A percentile compares a stretch with the other conserved stretches of the same genome.
Conservation (phyloP, 495 filamentous ascomycete genomes). For the Clavariopsis aquatica region DNA sequence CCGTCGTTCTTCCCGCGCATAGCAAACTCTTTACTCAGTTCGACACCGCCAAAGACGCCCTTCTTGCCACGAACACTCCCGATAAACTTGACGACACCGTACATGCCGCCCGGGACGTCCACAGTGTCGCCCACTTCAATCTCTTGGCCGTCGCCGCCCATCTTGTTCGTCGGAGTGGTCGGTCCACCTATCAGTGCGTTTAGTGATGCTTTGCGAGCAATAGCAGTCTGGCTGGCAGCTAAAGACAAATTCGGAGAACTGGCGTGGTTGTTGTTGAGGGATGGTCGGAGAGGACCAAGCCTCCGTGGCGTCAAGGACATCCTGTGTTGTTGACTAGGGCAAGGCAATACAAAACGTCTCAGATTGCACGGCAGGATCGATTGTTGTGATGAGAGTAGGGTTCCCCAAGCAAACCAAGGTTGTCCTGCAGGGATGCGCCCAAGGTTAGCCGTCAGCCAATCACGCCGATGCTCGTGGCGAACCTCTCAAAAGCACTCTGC, state of each 20-base stretch:
- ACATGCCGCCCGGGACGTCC: slow-evolving; percentile 93
- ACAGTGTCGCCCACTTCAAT: slow-evolving; percentile 84
- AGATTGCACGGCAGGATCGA: neutral
- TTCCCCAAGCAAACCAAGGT: neutral
- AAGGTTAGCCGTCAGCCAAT: neutral
- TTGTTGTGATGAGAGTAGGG: slow-evolving; percentile 9
- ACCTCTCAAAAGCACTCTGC: neutral
- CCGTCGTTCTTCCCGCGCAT: slow-evolving; percentile 90
- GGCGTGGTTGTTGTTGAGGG: slow-evolving; percentile 54
- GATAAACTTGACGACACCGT: slow-evolving; percentile 85
- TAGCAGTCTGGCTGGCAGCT: slow-evolving; percentile 46
- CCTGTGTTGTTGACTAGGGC: slow-evolving; percentile 36
- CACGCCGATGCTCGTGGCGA: neutral
- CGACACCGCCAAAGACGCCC: slow-evolving; percentile 91
- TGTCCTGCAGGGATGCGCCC: neutral
- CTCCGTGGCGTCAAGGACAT: slow-evolving; percentile 49
- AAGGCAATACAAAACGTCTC: slow-evolving; percentile 3
- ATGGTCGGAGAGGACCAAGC: slow-evolving; percentile 47
- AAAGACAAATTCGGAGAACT: slow-evolving; percentile 60
- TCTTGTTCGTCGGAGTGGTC: slow-evolving; percentile 45
- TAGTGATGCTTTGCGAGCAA: slow-evolving; percentile 66
- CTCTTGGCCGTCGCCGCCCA: slow-evolving; percentile 51
- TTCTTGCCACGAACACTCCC: slow-evolving; percentile 85
- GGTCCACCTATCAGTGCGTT: slow-evolving; percentile 62
- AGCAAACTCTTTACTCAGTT: slow-evolving; percentile 79